Base-by-base conservation (phyloP, 768 basidiomycete species). In the Suillus clintonianus region DNA sequence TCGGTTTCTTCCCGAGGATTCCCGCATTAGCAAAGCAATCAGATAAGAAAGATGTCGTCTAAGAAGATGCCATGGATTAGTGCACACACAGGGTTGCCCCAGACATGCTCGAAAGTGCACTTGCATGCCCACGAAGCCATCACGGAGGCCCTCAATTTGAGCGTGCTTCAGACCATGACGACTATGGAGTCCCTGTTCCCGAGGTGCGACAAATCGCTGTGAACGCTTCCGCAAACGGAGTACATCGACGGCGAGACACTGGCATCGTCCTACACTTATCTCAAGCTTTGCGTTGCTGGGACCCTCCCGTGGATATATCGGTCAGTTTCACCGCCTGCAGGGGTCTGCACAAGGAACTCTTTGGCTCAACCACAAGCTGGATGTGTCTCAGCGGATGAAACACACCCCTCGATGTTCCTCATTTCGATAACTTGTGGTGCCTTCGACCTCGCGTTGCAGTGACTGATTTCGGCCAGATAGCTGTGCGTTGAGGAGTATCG, bases 231-330 rank as follows among this genome's bases (percentile, higher is more conserved):
- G n/a, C 53, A 5, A 41, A 24, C 1, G 67, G 75, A 77, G 58
- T 67, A 69, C 54, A 65, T 77, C 37, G 58, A 67, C 17, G 75
- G 72, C 14, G 43, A 63, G 22, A 68, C 63, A 57, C 69, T 77
- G 32, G 45, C 57, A 67, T 13, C 62, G 62, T 2, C 60, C 75
- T 30, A 60, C 68, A 34, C 24, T 60, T 11, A 69, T 65, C 42
- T 65, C 60, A 51, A 71, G 59, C 64, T 75, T 37, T 63, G 66
- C 34, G 63, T 76, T 24, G 72, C 71, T 1, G 74, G 69, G 56
- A 73, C 72, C 8, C 54, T 77, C 8, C 70, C n/a, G 75, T 3
- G 45, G 69, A 15, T 76, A 76, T 56, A 48, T 76, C 11, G 56
- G 61, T 24, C 72, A 74, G 61, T 70, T 78, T 19, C 71, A 71